Conservation (phyloP, 352 stramenopile genomes). For the Pythium angustatum region DNA sequence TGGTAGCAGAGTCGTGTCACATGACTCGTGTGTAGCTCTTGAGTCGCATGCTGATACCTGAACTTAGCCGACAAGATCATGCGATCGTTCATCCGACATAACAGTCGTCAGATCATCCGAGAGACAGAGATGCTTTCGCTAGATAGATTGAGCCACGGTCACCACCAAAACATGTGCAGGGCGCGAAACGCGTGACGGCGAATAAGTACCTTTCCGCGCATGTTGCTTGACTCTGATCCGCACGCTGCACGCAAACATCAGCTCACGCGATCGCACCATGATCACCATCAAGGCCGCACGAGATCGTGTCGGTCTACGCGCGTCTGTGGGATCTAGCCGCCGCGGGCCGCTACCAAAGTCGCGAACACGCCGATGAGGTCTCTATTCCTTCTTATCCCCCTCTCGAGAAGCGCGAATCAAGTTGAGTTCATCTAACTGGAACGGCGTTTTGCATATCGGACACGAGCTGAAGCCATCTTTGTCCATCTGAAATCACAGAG, state of each 20-base stretch:
- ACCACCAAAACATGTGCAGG: too few species aligned
- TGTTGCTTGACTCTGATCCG: constrained; percentile 6
- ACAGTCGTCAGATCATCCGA: background rate
- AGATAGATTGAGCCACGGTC: too few species aligned
- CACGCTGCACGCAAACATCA: constrained; percentile 4
- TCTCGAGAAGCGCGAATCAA: constrained; percentile 54
- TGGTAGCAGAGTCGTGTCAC: background rate
- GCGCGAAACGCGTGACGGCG: too few species aligned
- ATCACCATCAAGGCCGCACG: constrained; percentile 21
- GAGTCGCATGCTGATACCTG: constrained; percentile 1
- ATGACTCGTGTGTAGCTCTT: background rate
- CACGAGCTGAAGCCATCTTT: constrained; percentile 73
- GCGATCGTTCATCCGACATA: constrained; percentile 9
- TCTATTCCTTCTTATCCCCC: constrained; percentile 5
- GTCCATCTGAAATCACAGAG: constrained; percentile 31
- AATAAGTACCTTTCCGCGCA: constrained; percentile 16
- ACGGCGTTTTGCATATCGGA: constrained; percentile 72
- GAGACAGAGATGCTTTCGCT: background rate
- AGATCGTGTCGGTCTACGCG: background rate
- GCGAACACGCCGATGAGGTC: too few species aligned
- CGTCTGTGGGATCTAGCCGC: constrained; percentile 1
- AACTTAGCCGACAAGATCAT: constrained; percentile 13
- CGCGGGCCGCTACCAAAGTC: too few species aligned
- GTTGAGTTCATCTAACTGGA: constrained; percentile 69
- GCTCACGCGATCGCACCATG: constrained; percentile 18